A percentile compares a stretch with the other conserved stretches of the same genome.
phyloP scores from a whole-genome alignment of 1,284 basidiomycete genomes.

The Takashimella tepidaria region DNA sequence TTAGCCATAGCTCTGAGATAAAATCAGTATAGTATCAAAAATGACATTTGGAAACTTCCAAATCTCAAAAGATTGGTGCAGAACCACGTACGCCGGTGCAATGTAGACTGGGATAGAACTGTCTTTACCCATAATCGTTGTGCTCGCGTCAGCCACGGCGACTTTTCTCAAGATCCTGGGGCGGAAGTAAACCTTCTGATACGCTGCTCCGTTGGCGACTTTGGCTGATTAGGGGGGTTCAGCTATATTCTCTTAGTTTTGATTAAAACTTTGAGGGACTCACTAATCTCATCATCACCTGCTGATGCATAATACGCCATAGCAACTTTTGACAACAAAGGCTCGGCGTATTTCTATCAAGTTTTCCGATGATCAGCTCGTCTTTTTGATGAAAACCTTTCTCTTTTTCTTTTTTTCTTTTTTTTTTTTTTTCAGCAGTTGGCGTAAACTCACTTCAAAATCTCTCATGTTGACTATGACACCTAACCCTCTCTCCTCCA shows the following conservation, averaged over 20 bases:
- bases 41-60: conserved; percentile 33
- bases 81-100: conserved; percentile 55
- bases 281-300: conserved; percentile 74
- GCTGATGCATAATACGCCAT: conserved; percentile 77
- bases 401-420: too few species aligned
- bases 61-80: neutral
- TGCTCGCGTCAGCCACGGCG: conserved; percentile 64
- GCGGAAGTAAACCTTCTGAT: conserved; percentile 73
- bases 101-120: conserved; percentile 79
- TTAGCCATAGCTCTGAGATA: conserved; percentile 72
- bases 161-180: conserved; percentile 72
- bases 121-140: conserved; percentile 67
- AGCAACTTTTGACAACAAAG: conserved; percentile 65
- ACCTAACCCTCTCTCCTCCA: conserved; percentile 38
- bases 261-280: conserved; percentile 27
- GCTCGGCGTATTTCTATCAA: conserved; percentile 53
- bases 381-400: neutral
- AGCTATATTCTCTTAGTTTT: neutral
- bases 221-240: conserved; percentile 26
- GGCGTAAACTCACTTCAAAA: conserved; percentile 30
- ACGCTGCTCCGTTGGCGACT: conserved; percentile 65
- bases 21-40: too few species aligned
- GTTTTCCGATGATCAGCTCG: neutral
- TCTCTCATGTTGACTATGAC: conserved; percentile 39
- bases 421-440: too few species aligned